phyloP scores from a whole-genome alignment of 768 basidiomycete species.

The Mycena pura region DNA sequence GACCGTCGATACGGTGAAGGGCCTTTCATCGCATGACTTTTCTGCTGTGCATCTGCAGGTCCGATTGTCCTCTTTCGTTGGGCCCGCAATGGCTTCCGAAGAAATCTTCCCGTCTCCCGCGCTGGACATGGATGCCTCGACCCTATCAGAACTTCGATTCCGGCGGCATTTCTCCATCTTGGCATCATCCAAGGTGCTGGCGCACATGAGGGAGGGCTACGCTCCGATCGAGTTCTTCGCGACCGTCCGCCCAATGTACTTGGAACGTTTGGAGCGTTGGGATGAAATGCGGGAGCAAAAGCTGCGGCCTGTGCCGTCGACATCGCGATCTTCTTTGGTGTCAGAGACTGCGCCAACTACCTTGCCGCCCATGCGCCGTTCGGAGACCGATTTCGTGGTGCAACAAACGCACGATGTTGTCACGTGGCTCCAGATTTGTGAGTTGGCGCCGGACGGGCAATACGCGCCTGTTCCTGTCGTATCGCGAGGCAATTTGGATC shows the following conservation, averaged over 20 bases:
- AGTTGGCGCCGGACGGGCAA: slow-evolving; percentile 83
- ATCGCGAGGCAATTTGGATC: slow-evolving; percentile 75
- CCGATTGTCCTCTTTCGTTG: slow-evolving; percentile 86
- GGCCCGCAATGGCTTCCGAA: slow-evolving; percentile 70
- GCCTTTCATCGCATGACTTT: slow-evolving; percentile 91
- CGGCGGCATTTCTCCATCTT: slow-evolving; percentile 83
- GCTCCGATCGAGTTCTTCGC: slow-evolving; percentile 93
- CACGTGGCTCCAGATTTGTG: slow-evolving; percentile 84
- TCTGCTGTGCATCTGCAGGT: slow-evolving; percentile 86
- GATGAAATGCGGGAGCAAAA: slow-evolving; percentile 89
- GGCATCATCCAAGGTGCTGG: slow-evolving; percentile 73
- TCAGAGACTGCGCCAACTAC: slow-evolving; percentile 49
- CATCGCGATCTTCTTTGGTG: slow-evolving; percentile 41
- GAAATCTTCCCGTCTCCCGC: slow-evolving; percentile 82
- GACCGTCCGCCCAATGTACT: slow-evolving; percentile 76
- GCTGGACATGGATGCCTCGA: slow-evolving; percentile 74
- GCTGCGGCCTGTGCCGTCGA: slow-evolving; percentile 47
- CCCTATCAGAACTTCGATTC: slow-evolving; percentile 83
- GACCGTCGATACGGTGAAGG: slow-evolving; percentile 86
- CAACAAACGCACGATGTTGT: slow-evolving; percentile 92
- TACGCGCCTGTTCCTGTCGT: slow-evolving; percentile 87
- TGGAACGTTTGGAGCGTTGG: slow-evolving; percentile 92
- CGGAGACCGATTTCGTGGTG: slow-evolving; percentile 90
- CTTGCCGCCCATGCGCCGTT: slow-evolving; percentile 83
- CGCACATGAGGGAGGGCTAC: slow-evolving; percentile 76